phyloP scores from a whole-genome alignment of 345 rosid species.

The Citrus mangshanensis region DNA sequence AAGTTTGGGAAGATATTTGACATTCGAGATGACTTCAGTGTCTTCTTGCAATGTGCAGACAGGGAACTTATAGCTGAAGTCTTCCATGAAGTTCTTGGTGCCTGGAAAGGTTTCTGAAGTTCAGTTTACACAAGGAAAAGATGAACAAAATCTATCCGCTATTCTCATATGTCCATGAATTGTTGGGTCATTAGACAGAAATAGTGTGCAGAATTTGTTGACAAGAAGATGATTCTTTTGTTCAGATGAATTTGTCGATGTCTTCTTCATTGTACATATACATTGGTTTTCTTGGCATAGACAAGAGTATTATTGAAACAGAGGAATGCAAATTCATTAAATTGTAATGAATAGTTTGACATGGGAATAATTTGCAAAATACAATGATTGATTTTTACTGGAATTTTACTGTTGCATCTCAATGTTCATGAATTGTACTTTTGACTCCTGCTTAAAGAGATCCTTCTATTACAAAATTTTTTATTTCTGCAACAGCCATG shows the following conservation, averaged over 20 bases:
- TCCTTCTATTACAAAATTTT: neutral
- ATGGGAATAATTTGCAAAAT: constrained; percentile 12
- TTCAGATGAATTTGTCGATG: constrained; percentile 40
- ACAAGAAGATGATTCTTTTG: constrained; percentile 45
- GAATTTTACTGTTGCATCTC: neutral
- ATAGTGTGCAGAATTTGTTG: constrained; percentile 30
- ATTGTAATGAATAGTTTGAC: constrained; percentile 33
- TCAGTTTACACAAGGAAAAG: neutral
- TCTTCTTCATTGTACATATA: constrained; percentile 38
- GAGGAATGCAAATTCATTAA: constrained; percentile 24
- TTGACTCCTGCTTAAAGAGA: neutral
- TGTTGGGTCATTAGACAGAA: constrained; percentile 12
- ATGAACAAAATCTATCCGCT: neutral
- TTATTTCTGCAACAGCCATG: neutral
- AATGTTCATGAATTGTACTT: neutral
- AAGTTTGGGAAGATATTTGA: constrained; percentile 92
- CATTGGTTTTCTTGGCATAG: constrained; percentile 34
- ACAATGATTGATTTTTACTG: neutral
- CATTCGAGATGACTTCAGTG: constrained; percentile 70
- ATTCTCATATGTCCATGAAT: constrained; percentile 3
- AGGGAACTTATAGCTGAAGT: constrained; percentile 79
- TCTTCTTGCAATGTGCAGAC: constrained; percentile 72
- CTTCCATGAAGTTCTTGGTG: constrained; percentile 74
- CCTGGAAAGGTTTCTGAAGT: constrained; percentile 88
- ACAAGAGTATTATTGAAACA: constrained; percentile 25